Evolutionary conservation across 2,329 filamentous ascomycete species (phyloP), one percentile per base, ranked within the genome.

Genomic region (Neofusicoccum cordaticola): DNA sequence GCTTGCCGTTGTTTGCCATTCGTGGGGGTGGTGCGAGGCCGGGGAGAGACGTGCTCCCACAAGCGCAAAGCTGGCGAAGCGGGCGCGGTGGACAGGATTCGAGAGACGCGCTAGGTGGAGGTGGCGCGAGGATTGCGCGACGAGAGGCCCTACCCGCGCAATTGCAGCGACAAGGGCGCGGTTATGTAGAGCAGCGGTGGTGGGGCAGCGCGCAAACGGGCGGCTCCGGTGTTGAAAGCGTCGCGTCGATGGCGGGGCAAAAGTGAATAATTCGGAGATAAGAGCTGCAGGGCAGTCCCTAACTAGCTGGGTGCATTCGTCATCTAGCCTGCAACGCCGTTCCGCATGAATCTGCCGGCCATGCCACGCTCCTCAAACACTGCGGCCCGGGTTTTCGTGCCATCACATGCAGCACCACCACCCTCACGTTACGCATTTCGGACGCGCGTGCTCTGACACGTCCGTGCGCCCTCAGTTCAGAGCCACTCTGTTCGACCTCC

Each of bases 211-310:
- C 60, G 37, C 22, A 31, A 31, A 31, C 27, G 27, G 27, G 27
- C 27, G 27, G 27, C 27, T 31, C 27, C 27, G 27, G 27, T 31
- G 27, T 45, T 27, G 15, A 12, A 12, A n/a, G 11, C 13, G 45
- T 27, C 22, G 17, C n/a, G 60, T 37, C 45, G 17, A 34, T 51
- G 45, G 47, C 39, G 31, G 34, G 57, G 27, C 45, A 42, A 51
- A 41, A 17, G 47, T 35, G 37, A 58, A 11, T 7, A 51, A 62
- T 41, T 53, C 50, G 60, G 35, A 51, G 60, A 53, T 62, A 53
- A 62, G 34, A 13, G 3, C 37, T 45, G 50, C 60, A 27, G 48
- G 35, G 35, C 34, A 41, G 11, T 27, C 48, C 2, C 19, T 31
- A 19, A 17, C 48, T 15, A 31, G 27, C 27, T 31, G 27, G 27